Conservation (phyloP, 768 basidiomycete species). For the Serendipita vermifera region DNA sequence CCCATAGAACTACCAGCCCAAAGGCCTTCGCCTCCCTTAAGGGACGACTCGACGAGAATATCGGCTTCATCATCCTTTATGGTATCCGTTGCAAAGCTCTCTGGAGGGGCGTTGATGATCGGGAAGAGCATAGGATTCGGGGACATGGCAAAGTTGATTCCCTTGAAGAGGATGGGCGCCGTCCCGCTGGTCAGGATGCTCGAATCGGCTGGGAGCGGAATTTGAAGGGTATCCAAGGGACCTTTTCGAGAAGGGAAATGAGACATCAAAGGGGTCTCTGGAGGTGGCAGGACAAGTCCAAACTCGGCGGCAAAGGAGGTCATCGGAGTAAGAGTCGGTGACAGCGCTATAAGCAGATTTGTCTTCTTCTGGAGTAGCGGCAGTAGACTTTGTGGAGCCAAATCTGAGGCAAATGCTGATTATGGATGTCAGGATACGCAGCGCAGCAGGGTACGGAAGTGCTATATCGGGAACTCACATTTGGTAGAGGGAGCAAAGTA, state of each 20-base stretch:
- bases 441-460: neutral
- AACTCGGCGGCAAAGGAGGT: conserved; percentile 80
- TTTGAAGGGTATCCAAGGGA: conserved; percentile 44
- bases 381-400: conserved; percentile 71
- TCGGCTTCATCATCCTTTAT: conserved; percentile 44
- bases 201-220: conserved; percentile 25
- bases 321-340: conserved; percentile 59
- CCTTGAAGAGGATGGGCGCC: conserved; percentile 64
- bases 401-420: conserved; percentile 55
- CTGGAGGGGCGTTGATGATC: conserved; percentile 60
- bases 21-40: conserved; percentile 62
- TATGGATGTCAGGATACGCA: neutral
- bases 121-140: conserved; percentile 72
- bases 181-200: conserved; percentile 36
- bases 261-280: conserved; percentile 69
- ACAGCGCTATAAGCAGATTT: conserved; percentile 76
- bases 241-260: conserved; percentile 69
- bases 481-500: conserved; percentile 78
- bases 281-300: conserved; percentile 75
- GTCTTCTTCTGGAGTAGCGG: conserved; percentile 52
- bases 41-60: conserved; percentile 52
- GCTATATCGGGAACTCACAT: conserved; percentile 38
- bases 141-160: conserved; percentile 49
- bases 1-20: conserved; percentile 71
- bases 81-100: conserved; percentile 49